phyloP scores from a whole-genome alignment of 805 yeast species.

The Suhomyces sp. region DNA sequence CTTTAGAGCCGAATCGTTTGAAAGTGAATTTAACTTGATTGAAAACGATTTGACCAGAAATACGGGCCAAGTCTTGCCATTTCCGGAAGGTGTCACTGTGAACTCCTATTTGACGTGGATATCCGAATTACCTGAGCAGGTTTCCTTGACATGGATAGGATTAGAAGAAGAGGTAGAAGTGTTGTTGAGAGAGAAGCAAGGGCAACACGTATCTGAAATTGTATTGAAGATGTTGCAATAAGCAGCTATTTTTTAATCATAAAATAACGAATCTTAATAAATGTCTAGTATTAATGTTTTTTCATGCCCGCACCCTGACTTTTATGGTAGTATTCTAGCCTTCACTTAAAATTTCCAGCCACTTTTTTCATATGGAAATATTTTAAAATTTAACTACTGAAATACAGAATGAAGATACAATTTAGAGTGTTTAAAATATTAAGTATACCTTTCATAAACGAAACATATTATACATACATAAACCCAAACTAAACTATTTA shows the following conservation, averaged over 20 bases:
- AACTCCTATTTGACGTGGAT: conserved; percentile 50
- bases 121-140: conserved; percentile 46
- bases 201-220: conserved; percentile 12
- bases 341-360: neutral
- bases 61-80: conserved; percentile 17
- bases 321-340: neutral
- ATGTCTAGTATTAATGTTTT: neutral
- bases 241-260: neutral
- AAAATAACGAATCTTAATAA: neutral
- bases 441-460: conserved; percentile 2
- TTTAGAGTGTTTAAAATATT: conserved; percentile 1
- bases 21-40: conserved; percentile 41
- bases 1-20: conserved; percentile 42
- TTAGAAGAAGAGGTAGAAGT: conserved; percentile 44
- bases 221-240: neutral
- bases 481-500: conserved; percentile 14
- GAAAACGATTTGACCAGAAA: conserved; percentile 19
- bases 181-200: conserved; percentile 22
- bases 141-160: conserved; percentile 55
- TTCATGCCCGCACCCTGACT: neutral
- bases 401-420: neutral
- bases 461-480: conserved; percentile 9
- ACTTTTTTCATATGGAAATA: neutral
- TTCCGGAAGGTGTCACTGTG: conserved; percentile 47
- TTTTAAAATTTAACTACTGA: neutral